Base-by-base conservation (phyloP, 2,329 filamentous ascomycete genomes). In the Aspergillus japonicus region DNA sequence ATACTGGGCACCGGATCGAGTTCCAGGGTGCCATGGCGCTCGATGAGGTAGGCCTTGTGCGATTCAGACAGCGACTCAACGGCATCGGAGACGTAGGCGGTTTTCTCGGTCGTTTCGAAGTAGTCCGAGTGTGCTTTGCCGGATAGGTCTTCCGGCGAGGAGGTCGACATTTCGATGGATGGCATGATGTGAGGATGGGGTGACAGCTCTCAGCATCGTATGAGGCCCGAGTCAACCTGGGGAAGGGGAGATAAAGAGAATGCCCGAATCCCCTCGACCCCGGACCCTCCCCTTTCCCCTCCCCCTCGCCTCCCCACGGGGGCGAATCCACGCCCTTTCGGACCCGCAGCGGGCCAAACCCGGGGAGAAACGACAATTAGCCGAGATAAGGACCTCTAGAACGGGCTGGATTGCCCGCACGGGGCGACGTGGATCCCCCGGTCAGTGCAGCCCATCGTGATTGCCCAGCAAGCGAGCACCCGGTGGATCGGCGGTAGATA, bases 1-100 rank as follows among this genome's bases (percentile, higher is more conserved):
- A 60, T 60, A 29, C 58, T 60, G 5, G 58, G 58, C 21, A 60
- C 19, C 12, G 58, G 58, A 47, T 60, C 58, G 4, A 60, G 44
- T 11, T 57, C 58, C 44, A 60, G 31, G 16, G 58, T 60, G 26
- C 58, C 58, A 50, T 60, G 58, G 23, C 51, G 50, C 33, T 50
- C 47, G 10, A 47, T 33, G 14, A 50, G 56, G 11, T 48, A 58
- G 14, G 49, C 19, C 21, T 48, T 47, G 42, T 55, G 53, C 6
- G 42, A 11, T 31, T 55, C 39, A 1, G 53, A 33, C 21, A 55
- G 53, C 11, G 26, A 16, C 16, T 31, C 47, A 3, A 26, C 42
- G 23, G 39, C 23, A 7, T 55, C 53, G 14, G 51, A 26, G 53
- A 21, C 16, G 26, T 33, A 6, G 26, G 26, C n/a, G 6, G 42